Conservation (phyloP, 108 stramenopile species). For the Discostella pseudostelligera region DNA sequence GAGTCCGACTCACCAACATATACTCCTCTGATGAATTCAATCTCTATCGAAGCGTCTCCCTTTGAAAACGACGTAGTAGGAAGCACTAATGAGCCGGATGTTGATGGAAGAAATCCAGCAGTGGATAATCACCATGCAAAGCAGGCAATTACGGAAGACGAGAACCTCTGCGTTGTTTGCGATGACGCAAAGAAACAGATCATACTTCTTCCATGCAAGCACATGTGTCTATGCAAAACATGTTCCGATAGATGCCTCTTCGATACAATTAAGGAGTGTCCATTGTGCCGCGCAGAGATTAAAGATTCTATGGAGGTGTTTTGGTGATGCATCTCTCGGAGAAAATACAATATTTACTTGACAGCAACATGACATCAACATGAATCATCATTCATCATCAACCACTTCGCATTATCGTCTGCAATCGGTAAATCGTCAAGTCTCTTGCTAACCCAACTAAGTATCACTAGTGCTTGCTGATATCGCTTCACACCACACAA, state of each 20-base stretch:
- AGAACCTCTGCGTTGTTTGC: constrained; percentile 41
- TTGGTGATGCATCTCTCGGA: no score
- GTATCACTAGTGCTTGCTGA: no score
- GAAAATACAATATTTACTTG: no score
- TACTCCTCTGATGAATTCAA: background rate
- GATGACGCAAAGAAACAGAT: constrained; percentile 42
- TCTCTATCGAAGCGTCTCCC: constrained; percentile 1
- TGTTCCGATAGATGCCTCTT: constrained; percentile 14
- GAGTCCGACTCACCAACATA: background rate
- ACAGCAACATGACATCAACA: no score
- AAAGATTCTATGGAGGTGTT: constrained; percentile 37
- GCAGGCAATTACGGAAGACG: constrained; percentile 10
- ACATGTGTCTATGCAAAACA: constrained; percentile 37
- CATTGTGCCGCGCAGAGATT: constrained; percentile 39
- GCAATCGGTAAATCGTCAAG: no score
- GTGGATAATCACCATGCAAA: no score
- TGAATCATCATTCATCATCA: no score
- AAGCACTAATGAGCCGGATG: background rate
- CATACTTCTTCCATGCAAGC: constrained; percentile 37
- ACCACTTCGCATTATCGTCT: no score
- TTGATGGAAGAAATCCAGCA: no score
- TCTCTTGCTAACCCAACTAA: no score
- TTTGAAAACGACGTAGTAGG: background rate
- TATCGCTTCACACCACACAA: no score
- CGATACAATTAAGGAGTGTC: constrained; percentile 35